phyloP scores from a whole-genome alignment of 225 moss, liverwort and hornwort genomes.

The Bryoerythrophyllum caledonicum region DNA sequence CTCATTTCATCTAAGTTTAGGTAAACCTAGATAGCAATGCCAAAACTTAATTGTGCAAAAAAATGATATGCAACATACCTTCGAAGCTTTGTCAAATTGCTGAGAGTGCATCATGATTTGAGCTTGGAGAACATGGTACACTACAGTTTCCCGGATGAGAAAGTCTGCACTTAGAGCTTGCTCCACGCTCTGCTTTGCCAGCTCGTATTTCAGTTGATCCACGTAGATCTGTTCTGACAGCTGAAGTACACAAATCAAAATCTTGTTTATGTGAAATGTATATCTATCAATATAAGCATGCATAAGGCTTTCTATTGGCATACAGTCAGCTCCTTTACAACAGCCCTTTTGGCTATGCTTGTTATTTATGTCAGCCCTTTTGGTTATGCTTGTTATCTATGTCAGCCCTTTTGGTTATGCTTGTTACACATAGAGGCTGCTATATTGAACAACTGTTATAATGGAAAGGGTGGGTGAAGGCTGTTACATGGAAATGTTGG shows the following conservation, averaged over 20 bases:
- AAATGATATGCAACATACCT: constrained; percentile 35
- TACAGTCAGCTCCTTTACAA: too few species aligned
- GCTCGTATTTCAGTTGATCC: constrained; percentile 54
- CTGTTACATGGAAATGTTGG: too few species aligned
- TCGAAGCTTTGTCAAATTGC: constrained; percentile 62
- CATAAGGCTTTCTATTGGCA: too few species aligned
- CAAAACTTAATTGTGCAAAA: constrained; percentile 3
- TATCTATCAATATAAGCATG: too few species aligned
- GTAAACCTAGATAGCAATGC: background rate
- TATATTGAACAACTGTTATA: too few species aligned
- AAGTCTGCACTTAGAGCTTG: constrained; percentile 78
- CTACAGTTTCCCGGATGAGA: constrained; percentile 56
- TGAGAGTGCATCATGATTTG: constrained; percentile 60
- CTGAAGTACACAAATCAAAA: constrained; percentile 10
- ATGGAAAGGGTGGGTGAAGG: too few species aligned
- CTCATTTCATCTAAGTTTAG: too few species aligned
- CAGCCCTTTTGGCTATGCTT: too few species aligned
- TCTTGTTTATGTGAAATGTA: background rate
- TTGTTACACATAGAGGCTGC: too few species aligned
- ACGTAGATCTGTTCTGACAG: constrained; percentile 56
- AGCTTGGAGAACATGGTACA: constrained; percentile 64
- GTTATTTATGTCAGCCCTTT: too few species aligned
- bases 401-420: too few species aligned
- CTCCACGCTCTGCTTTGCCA: constrained; percentile 79
- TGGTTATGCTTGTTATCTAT: too few species aligned